A percentile compares a stretch with the other conserved stretches of the same genome.
Evolutionary conservation across 345 rosid genomes (phyloP).

Genomic region (Firmiana major): DNA sequence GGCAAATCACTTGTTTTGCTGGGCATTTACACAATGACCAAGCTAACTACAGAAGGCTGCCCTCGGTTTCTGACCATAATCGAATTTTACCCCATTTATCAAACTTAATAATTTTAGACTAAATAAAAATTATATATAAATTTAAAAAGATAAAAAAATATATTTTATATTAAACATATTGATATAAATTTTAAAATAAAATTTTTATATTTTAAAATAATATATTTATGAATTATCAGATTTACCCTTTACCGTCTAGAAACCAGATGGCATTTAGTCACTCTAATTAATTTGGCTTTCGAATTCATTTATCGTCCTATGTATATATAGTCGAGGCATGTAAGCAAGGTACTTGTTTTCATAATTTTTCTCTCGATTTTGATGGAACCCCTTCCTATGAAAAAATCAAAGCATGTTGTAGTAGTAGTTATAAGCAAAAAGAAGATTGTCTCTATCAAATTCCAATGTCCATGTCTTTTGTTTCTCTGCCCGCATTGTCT

Average conservation of each 20-base stretch:
- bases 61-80: neutral
- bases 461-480: neutral
- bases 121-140: too few relatives aligned
- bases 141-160: too few relatives aligned
- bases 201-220: too few relatives aligned
- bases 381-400: neutral
- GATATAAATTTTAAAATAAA: too few relatives aligned
- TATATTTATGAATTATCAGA: too few relatives aligned
- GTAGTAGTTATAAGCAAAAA: neutral
- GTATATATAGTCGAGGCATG: neutral
- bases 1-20: neutral
- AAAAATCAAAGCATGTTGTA: neutral
- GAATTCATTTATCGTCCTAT: neutral
- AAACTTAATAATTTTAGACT: too few relatives aligned
- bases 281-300: neutral
- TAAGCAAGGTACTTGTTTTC: neutral
- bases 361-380: neutral
- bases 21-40: constrained; percentile 5
- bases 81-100: neutral
- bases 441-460: neutral
- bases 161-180: too few relatives aligned
- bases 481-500: constrained; percentile 29
- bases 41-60: neutral
- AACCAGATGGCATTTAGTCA: constrained; percentile 9
- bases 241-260: neutral